A percentile compares a stretch with the other conserved stretches of the same genome.
phyloP scores from a whole-genome alignment of 331 rosid genomes.

The Quercus phellos region DNA sequence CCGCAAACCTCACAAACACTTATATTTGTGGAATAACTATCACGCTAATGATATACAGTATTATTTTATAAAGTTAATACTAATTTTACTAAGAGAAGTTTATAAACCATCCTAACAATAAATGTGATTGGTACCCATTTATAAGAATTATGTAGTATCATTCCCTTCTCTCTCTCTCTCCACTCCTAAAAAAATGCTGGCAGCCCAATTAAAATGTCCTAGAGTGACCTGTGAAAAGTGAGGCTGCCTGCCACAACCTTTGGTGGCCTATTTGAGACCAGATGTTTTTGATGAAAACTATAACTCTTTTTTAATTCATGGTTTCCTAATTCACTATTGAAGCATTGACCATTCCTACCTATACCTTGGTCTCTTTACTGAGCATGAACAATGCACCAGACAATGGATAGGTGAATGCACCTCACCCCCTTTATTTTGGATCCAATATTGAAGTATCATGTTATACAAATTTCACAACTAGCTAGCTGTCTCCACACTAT shows the following conservation, averaged over 20 bases:
- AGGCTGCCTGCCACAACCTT: not conserved
- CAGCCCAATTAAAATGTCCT: not conserved
- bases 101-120: too few relatives aligned
- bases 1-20: accelerated
- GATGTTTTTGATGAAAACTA: not conserved
- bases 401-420: not conserved
- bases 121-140: too few relatives aligned
- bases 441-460: not conserved
- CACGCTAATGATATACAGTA: too few relatives aligned
- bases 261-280: not conserved
- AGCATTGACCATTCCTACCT: not conserved
- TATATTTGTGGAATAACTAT: accelerated
- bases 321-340: not conserved
- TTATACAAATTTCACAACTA: not conserved
- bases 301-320: not conserved
- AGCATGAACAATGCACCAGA: not conserved
- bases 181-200: not conserved
- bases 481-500: not conserved
- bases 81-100: too few relatives aligned
- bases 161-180: too few relatives aligned
- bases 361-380: not conserved
- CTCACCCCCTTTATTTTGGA: not conserved
- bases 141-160: too few relatives aligned
- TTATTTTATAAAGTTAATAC: too few relatives aligned
- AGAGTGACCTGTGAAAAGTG: not conserved